These are phyloP conservation scores for Macadamia tetraphylla DNA, from an alignment of 164 flowering plant species.

Conservation along the genomic window DNA sequence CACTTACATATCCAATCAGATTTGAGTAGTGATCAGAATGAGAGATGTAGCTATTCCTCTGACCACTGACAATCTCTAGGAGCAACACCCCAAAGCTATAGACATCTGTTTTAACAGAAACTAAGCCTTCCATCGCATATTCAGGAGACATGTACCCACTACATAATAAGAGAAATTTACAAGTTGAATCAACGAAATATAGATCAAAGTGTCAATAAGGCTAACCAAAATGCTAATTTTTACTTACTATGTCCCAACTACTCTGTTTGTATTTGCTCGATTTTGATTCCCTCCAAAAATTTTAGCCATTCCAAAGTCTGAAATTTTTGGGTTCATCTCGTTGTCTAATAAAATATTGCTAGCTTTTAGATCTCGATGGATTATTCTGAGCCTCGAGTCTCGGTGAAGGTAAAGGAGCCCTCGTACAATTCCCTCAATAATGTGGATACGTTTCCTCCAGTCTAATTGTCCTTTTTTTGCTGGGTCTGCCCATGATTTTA, in stretches of 20 bases:
- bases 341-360: constrained; percentile 16
- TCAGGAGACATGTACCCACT: constrained; percentile 25
- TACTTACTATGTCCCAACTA: constrained; percentile 25
- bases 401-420: constrained; percentile 24
- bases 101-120: constrained; percentile 18
- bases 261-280: constrained; percentile 12
- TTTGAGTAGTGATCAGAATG: background rate
- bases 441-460: constrained; percentile 13
- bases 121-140: constrained; percentile 12
- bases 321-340: constrained; percentile 20
- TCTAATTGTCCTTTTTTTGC: constrained; percentile 2
- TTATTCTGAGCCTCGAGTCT: constrained; percentile 15
- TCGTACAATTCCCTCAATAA: constrained; percentile 17
- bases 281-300: constrained; percentile 14
- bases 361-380: constrained; percentile 17
- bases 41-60: constrained; percentile 11
- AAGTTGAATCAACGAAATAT: too few relatives aligned
- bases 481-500: background rate
- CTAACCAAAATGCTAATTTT: too few relatives aligned
- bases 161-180: background rate
- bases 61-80: constrained; percentile 17
- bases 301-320: constrained; percentile 25
- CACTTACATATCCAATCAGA: constrained; percentile 14
- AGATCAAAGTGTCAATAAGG: background rate
- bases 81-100: constrained; percentile 21